These are phyloP conservation scores for Adansonia grandidieri DNA, from an alignment of 441 rosid genomes.

Conservation along the genomic window DNA sequence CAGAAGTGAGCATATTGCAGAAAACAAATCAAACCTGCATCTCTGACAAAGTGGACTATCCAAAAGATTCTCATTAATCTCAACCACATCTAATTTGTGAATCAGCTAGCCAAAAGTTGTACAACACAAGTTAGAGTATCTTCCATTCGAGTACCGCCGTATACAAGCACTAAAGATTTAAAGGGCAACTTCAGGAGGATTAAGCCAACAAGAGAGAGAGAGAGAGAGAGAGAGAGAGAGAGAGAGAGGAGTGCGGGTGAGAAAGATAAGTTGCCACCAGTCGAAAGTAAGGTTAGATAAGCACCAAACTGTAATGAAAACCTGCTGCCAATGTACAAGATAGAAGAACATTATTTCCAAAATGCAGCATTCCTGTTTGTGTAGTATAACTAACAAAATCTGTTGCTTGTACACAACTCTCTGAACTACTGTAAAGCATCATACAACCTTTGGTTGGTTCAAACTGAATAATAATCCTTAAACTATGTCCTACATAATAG, in stretches of 20 bases:
- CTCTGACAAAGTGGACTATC: neutral
- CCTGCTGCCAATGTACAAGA: neutral
- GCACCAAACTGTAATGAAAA: conserved; percentile 7
- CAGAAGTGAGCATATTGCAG: no score
- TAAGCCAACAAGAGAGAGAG: neutral
- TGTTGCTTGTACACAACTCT: conserved; percentile 13
- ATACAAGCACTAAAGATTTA: neutral
- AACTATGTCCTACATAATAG: conserved; percentile 31
- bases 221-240: neutral
- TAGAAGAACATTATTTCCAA: neutral
- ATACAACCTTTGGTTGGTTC: conserved; percentile 34
- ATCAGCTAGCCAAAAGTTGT: neutral
- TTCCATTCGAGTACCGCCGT: neutral
- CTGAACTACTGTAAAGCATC: conserved; percentile 13
- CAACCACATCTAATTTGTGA: neutral
- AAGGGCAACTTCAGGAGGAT: neutral
- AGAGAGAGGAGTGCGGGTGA: no score
- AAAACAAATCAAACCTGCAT: neutral
- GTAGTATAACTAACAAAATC: conserved; percentile 24
- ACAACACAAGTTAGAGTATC: neutral
- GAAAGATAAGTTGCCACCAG: neutral
- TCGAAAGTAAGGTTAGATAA: neutral
- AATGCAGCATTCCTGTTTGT: conserved; percentile 13
- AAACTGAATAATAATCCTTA: conserved; percentile 30
- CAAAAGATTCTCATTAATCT: neutral